These are phyloP conservation scores for Colletotrichum sp. DNA, from an alignment of 2,329 filamentous ascomycete genomes.

Conservation along the genomic window DNA sequence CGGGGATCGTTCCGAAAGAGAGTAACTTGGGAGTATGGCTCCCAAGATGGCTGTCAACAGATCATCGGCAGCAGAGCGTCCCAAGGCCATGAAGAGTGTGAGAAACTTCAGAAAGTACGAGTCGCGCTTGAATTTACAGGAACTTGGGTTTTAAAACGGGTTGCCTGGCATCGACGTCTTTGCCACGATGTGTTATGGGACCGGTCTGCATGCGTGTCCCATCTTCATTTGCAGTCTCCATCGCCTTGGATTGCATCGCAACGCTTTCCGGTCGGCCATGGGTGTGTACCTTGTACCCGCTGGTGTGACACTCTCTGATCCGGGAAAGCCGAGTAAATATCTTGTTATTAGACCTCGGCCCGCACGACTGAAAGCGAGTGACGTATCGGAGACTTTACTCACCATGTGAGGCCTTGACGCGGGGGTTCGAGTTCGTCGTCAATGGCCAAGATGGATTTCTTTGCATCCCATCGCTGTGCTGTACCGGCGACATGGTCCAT, in stretches of 20 bases:
- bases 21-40: neutral
- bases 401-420: neutral
- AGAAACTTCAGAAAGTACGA: neutral
- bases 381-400: neutral
- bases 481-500: neutral
- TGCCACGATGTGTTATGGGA: neutral
- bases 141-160: neutral
- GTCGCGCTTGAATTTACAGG: neutral
- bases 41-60: neutral
- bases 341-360: neutral
- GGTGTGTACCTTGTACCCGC: neutral
- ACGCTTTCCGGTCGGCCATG: neutral
- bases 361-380: neutral
- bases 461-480: neutral
- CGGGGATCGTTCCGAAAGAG: neutral
- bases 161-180: neutral
- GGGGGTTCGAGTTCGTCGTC: neutral
- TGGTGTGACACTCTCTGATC: neutral
- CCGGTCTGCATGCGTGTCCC: neutral
- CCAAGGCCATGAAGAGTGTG: neutral
- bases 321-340: neutral
- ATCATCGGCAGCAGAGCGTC: neutral
- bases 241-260: neutral
- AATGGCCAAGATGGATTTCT: neutral
- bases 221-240: neutral